Evolutionary conservation across 2,329 filamentous ascomycete genomes (phyloP).

Genomic region (Curvularia sp.): DNA sequence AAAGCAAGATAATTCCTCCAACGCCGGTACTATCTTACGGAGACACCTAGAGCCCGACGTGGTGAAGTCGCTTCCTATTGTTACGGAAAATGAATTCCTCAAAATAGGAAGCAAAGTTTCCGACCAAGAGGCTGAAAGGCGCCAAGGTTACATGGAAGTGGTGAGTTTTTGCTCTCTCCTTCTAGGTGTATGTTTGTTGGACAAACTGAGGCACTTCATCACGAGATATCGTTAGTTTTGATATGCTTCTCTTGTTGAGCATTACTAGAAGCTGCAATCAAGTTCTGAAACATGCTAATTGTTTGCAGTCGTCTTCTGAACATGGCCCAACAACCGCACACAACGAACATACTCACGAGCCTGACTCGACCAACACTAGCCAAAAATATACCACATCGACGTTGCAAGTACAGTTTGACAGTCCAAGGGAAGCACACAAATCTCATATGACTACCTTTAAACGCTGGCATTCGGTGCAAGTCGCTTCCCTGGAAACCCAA

Average conservation of each 20-base stretch:
- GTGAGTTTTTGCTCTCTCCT: slow-evolving; percentile 41
- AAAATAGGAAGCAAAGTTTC: slow-evolving; percentile 27
- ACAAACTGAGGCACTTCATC: slow-evolving; percentile 26
- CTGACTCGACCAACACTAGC: slow-evolving; percentile 40
- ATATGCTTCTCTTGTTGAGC: neutral
- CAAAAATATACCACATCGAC: slow-evolving; percentile 45
- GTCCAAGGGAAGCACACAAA: slow-evolving; percentile 51
- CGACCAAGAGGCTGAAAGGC: slow-evolving; percentile 20
- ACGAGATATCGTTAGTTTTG: slow-evolving; percentile 38
- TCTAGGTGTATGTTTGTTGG: slow-evolving; percentile 26
- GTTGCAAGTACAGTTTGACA: slow-evolving; percentile 47
- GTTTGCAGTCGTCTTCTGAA: slow-evolving; percentile 27
- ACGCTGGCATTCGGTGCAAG: slow-evolving; percentile 51
- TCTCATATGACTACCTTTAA: slow-evolving; percentile 48
- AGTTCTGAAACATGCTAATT: slow-evolving; percentile 17
- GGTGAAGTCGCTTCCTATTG: slow-evolving; percentile 31
- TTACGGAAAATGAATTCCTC: slow-evolving; percentile 32
- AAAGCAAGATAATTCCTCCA: slow-evolving; percentile 33
- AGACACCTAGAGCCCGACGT: slow-evolving; percentile 31
- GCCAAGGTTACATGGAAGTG: slow-evolving; percentile 31
- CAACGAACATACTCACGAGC: slow-evolving; percentile 36
- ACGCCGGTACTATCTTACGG: slow-evolving; percentile 29
- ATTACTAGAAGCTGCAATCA: neutral
- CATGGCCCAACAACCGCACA: slow-evolving; percentile 24
- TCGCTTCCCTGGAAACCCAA: slow-evolving; percentile 51